Percentiles rank a stretch among this genome's conserved stretches.
These are phyloP conservation scores for Lactifluus subvellereus DNA, from an alignment of 768 basidiomycete genomes.

Conservation along the genomic window DNA sequence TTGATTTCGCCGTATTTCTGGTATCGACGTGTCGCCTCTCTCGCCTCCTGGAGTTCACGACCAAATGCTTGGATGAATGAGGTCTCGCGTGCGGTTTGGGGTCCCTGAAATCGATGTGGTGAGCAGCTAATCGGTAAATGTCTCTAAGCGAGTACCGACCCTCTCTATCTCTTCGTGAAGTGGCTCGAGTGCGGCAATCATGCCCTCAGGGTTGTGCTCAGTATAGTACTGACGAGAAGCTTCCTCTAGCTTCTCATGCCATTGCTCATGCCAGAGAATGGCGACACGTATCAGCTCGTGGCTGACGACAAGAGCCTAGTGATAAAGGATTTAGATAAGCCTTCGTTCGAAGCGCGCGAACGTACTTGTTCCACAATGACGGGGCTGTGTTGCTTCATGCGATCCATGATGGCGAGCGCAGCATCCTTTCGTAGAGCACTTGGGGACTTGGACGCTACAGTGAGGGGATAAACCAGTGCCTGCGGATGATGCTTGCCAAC, in stretches of 20 bases:
- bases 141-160: slow-evolving; percentile 37
- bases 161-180: slow-evolving; percentile 89
- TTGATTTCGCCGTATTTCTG: slow-evolving; percentile 78
- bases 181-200: slow-evolving; percentile 91
- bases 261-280: slow-evolving; percentile 97
- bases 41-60: slow-evolving; percentile 84
- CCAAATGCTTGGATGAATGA: slow-evolving; percentile 94
- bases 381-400: slow-evolving; percentile 89
- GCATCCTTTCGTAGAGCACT: slow-evolving; percentile 75
- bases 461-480: slow-evolving; percentile 91
- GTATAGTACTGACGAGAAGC: slow-evolving; percentile 95
- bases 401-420: slow-evolving; percentile 81
- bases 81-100: slow-evolving; percentile 89
- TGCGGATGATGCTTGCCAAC: slow-evolving; percentile 97
- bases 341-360: not conserved
- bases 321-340: slow-evolving; percentile 1
- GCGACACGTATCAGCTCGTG: slow-evolving; percentile 95
- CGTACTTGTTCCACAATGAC: slow-evolving; percentile 78
- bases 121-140: not conserved
- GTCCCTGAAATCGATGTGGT: slow-evolving; percentile 51
- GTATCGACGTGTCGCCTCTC: slow-evolving; percentile 85
- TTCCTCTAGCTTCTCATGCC: slow-evolving; percentile 98
- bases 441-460: slow-evolving; percentile 95
- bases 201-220: slow-evolving; percentile 93
- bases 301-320: slow-evolving; percentile 78